Evolutionary conservation across 257 asterid genomes (phyloP).

Genomic region (Linderniella brevidens): DNA sequence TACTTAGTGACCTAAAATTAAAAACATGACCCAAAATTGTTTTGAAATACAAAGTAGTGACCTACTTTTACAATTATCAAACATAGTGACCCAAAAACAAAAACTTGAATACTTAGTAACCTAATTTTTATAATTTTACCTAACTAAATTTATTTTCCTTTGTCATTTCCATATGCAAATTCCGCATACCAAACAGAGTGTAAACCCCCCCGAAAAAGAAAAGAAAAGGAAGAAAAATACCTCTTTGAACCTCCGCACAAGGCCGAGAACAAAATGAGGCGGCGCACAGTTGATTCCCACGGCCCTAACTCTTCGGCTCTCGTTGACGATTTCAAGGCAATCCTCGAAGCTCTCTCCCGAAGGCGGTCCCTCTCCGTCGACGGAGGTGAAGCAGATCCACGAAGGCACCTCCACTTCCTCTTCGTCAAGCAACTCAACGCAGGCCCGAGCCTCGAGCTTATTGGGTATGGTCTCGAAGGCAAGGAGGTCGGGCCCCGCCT

Average conservation of each 20-base stretch:
- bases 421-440: slow-evolving; percentile 58
- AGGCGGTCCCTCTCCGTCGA: slow-evolving; percentile 59
- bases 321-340: slow-evolving; percentile 31
- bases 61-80: too few species aligned
- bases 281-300: slow-evolving; percentile 82
- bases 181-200: too few species aligned
- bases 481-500: slow-evolving; percentile 62
- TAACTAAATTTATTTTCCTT: too few species aligned
- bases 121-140: too few species aligned
- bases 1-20: too few species aligned
- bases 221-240: slow-evolving; percentile 13
- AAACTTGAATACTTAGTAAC: too few species aligned
- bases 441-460: slow-evolving; percentile 81
- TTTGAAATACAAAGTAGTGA: too few species aligned
- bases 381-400: slow-evolving; percentile 80
- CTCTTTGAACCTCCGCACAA: slow-evolving; percentile 47
- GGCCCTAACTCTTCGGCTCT: slow-evolving; percentile 35
- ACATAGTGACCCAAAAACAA: too few species aligned
- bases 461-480: slow-evolving; percentile 90
- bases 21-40: too few species aligned
- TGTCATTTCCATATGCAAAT: too few species aligned
- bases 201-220: not conserved
- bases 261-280: slow-evolving; percentile 58
- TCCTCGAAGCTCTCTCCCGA: slow-evolving; percentile 78
- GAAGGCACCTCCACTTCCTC: slow-evolving; percentile 53